Percentiles rank a stretch among this genome's conserved stretches.
Conservation (phyloP, 345 rosid genomes). For the Eucalyptus lansdowneana region DNA sequence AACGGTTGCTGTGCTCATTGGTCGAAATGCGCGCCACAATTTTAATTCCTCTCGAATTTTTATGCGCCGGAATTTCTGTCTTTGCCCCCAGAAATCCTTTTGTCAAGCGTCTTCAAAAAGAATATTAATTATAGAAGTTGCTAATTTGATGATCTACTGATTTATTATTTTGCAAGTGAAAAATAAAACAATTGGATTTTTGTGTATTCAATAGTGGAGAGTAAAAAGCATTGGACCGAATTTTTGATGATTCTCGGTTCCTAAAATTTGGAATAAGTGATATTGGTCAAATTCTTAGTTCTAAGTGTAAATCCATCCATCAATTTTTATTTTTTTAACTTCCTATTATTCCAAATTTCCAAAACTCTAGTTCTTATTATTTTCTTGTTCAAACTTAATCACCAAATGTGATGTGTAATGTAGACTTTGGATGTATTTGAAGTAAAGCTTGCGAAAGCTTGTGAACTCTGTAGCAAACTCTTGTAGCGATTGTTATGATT, state of each 20-base stretch:
- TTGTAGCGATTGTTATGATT: neutral
- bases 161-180: neutral
- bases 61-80: neutral
- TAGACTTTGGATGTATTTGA: neutral
- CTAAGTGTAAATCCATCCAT: neutral
- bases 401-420: neutral
- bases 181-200: neutral
- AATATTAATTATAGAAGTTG: neutral
- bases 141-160: neutral
- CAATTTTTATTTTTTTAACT: no score
- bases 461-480: neutral
- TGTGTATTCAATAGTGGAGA: neutral
- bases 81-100: neutral
- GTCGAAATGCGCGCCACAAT: neutral
- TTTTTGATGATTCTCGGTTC: accelerated
- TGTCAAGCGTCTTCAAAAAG: neutral
- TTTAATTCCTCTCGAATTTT: neutral
- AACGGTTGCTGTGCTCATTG: neutral
- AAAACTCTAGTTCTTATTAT: no score
- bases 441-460: no score
- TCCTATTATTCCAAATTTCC: neutral
- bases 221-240: accelerated
- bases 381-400: accelerated
- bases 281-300: neutral
- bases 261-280: accelerated